Evolutionary conservation across 2,329 filamentous ascomycete genomes (phyloP), one percentile per base, ranked within the genome.

Genomic region (Arthrobotrys musiformis): DNA sequence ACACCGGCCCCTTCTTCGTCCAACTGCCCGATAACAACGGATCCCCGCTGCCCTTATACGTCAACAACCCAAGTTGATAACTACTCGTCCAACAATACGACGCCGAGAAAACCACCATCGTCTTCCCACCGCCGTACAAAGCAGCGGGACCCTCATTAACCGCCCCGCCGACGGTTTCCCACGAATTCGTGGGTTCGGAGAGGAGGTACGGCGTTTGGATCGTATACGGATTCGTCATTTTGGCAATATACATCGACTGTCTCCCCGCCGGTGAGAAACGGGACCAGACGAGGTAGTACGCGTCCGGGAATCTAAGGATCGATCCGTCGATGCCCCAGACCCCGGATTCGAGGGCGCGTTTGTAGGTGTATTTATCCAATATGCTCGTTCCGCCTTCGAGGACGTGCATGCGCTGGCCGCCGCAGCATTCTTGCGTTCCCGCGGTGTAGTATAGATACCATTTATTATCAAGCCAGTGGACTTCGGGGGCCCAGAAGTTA

Each of bases 391-490:
- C 87, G 33, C 88, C 86, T 78, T 85, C 84, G 2, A 89, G 83
- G 19, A 87, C 88, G 69, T 89, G 85, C 2, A 85, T 81, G 9
- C 85, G 84, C 81, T 89, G 88, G 1, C 84, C 83, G 33, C 85
- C 85, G 0, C 88, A 82, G 75, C 87, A 84, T 1, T 82, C 83
- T 1, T 81, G 81, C 24, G 83, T 83, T 0, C 87, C 87, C 0
- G 87, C 86, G 0, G 87, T 87, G 80, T 89, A 89, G 82, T 89
- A 89, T 42, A 89, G 85, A 70, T 87, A 89, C 87, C 87, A 86
- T 35, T 80, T 79, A 48, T 81, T 79, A 37, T 79, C 66, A 28
- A 79, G 70, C 61, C 67, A 79, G 56, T 79, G 79, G 64, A 76
- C 73, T 56, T 79, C 79, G 58, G 87, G 88, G 0, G 88, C 87